Base-by-base conservation (phyloP, 2,329 filamentous ascomycete genomes). In the Saccharata proteae region DNA sequence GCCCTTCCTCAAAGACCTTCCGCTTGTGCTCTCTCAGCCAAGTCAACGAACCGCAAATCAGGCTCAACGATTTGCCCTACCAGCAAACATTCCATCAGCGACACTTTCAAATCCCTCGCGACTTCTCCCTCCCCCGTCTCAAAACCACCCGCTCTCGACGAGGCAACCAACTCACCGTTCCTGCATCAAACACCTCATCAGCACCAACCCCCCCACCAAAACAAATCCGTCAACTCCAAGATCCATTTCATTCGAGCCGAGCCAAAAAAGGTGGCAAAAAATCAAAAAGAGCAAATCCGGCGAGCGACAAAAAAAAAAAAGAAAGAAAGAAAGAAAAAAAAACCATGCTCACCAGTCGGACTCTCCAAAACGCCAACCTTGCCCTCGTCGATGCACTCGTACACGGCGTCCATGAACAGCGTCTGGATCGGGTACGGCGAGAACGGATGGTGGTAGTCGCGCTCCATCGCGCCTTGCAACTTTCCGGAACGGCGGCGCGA, bases 311-410 rank as follows among this genome's bases (percentile, higher is more conserved):
- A n/a, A n/a, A n/a, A n/a, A n/a, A n/a, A n/a, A n/a, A n/a, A n/a
- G n/a, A n/a, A n/a, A n/a, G n/a, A n/a, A n/a, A n/a, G n/a, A n/a
- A n/a, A n/a, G n/a, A n/a, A n/a, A n/a, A n/a, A 5, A 16, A 6
- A 11, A 6, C 4, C 16, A 12, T 6, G 13, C 39, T 74, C 80
- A 54, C 86, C 86, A 24, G 86, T 94, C n/a, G 86, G 86, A 26
- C 83, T 93, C 51, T 94, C 86, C 26, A 94, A 77, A 25, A 94
- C 85, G 17, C 82, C 86, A 27, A 93, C 67, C 47, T 86, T 82
- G 6, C 81, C 78, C 24, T 79, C 55, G 43, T 92, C 76, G 16
- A 93, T 70, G 38, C 84, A 82, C 29, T 73, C 59, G 49, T 93
- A 93, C 4, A 90, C 68, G 1, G 79, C 71, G 42, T 67, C 74